Conservation (phyloP, 2,329 filamentous ascomycete genomes). For the Ramularia endophylla region DNA sequence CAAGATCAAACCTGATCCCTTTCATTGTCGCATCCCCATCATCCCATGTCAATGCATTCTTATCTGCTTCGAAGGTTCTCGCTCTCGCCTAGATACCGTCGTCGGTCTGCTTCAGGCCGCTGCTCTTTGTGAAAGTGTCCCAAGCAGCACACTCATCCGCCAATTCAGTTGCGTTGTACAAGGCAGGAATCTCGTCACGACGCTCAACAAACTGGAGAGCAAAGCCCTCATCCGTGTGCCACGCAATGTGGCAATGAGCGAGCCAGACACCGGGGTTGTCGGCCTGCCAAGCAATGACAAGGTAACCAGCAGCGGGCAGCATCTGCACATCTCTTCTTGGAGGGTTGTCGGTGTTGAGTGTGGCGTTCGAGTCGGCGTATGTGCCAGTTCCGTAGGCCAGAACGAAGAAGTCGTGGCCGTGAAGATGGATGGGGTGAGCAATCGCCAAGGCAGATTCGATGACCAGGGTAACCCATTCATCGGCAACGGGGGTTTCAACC, state of each 20-base stretch:
- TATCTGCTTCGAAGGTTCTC: no score
- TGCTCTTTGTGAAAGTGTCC: background rate
- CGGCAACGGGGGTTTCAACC: slow-evolving; percentile 23
- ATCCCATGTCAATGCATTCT: no score
- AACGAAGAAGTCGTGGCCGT: slow-evolving; percentile 43
- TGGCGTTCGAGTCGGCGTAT: slow-evolving; percentile 28
- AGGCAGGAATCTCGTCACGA: slow-evolving; percentile 11
- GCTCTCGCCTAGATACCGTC: no score
- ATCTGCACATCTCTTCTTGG: slow-evolving; percentile 29
- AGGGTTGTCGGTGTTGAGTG: slow-evolving; percentile 30
- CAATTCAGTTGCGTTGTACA: slow-evolving; percentile 10
- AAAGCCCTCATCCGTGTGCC: slow-evolving; percentile 28
- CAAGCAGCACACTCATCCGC: slow-evolving; percentile 7
- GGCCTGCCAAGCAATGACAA: slow-evolving; percentile 29
- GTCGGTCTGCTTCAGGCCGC: background rate
- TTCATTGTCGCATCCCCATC: no score
- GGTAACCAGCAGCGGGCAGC: slow-evolving; percentile 28
- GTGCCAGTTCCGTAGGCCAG: slow-evolving; percentile 33
- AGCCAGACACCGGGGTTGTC: slow-evolving; percentile 33
- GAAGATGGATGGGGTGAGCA: slow-evolving; percentile 37
- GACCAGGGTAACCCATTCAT: slow-evolving; percentile 34
- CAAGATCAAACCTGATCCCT: no score
- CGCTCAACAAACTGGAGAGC: slow-evolving; percentile 25
- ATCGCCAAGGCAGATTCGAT: slow-evolving; percentile 34
- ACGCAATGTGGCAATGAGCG: slow-evolving; percentile 27